Evolutionary conservation across 805 yeast genomes (phyloP), one percentile per base, ranked within the genome.

Genomic region (Candida arabinofermentans): DNA sequence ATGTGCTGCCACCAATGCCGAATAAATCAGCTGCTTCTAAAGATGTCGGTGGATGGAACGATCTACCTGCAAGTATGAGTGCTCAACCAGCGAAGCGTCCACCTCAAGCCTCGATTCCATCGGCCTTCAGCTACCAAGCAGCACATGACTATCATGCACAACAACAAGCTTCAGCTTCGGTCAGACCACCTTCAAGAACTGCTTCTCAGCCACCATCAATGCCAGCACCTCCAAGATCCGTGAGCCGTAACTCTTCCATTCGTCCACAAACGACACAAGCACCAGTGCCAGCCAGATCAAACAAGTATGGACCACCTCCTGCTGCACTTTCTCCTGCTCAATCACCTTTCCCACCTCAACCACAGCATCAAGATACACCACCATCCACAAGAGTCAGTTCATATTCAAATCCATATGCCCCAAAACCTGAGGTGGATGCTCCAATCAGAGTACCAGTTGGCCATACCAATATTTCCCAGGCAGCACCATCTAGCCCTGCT

Each of bases 41-140:
- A 40, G 77, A 77, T 33, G 75, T 75, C 29, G 86, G 81, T 29
- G 87, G 86, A 3, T 81, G 88, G 87, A 81, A 81, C 52, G 86
- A 81, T 55, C 64, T 82, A 46, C 87, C 88, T 37, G 70, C 75
- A 9, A 64, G 71, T 23, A 36, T 64, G 43, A 54, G 59, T 26
- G 22, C 54, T 8, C 49, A 54, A 37, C 56, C 52, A 35, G 40
- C 61, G n/a, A 56, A 53, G 37, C 51, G 59, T 16, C 46, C 62
- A 8, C 50, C 61, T 23, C 50, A 47, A 19, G 48, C 53, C 10
- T 46, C 57, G 21, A 40, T 56, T 27, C 55, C 62, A n/a, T 37
- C 57, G 4, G 54, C 60, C 14, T 59, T 50, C 41, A 50, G 45
- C 43, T 39, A 40, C 36, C 56, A 57, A 37, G 48, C 41, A 16